Evolutionary conservation across 2,329 filamentous ascomycete species (phyloP).

Genomic region (Colletotrichum sp.): DNA sequence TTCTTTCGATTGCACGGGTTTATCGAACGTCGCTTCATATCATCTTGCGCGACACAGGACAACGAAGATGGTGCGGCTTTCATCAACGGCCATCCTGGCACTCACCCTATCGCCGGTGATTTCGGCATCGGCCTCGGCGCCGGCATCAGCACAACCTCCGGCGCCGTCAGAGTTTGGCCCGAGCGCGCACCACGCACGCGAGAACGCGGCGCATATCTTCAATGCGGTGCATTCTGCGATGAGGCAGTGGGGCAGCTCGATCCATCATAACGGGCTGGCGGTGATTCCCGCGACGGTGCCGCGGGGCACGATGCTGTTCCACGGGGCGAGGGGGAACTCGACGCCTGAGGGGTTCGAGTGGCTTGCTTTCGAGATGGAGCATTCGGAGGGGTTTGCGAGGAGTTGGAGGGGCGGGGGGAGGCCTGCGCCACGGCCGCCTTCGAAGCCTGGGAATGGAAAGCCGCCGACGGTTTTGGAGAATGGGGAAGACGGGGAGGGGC

Average conservation of each 20-base stretch:
- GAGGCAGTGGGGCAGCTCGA: conserved; percentile 75
- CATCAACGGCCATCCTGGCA: background rate
- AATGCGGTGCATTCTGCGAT: conserved; percentile 75
- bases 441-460: background rate
- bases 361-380: conserved; percentile 80
- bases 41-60: background rate
- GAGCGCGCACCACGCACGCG: conserved; percentile 39
- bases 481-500: background rate
- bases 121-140: conserved; percentile 1
- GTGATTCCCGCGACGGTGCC: conserved; percentile 72
- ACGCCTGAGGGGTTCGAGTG: conserved; percentile 65
- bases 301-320: conserved; percentile 69
- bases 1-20: background rate
- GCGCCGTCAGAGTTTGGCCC: conserved; percentile 26
- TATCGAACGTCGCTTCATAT: background rate
- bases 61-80: background rate
- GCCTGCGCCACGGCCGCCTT: background rate
- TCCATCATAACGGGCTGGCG: conserved; percentile 79
- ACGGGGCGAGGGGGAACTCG: conserved; percentile 56
- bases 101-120: background rate
- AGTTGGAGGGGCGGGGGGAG: background rate
- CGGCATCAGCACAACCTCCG: background rate
- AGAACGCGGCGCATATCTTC: conserved; percentile 71
- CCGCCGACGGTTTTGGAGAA: background rate
- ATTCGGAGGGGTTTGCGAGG: conserved; percentile 69